A percentile compares a stretch with the other conserved stretches of the same genome.
phyloP scores from a whole-genome alignment of 805 yeast genomes.

The Saturnispora ahearnii region DNA sequence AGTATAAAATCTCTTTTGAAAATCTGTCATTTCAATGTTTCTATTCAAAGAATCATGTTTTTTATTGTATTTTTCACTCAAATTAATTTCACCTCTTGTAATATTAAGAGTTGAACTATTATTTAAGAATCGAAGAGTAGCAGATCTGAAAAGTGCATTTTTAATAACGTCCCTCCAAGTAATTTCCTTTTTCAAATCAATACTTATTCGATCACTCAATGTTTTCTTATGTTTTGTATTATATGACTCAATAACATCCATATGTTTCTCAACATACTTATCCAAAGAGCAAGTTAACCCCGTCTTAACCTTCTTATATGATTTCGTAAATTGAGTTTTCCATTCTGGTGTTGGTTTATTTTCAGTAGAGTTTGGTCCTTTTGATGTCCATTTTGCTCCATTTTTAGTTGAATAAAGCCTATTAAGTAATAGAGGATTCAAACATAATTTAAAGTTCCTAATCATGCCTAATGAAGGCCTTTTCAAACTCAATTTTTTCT shows the following conservation, averaged over 20 bases:
- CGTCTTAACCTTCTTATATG: slow-evolving; percentile 15
- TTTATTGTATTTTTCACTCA: not conserved
- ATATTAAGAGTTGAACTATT: not conserved
- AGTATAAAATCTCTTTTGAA: slow-evolving; percentile 24
- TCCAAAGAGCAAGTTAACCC: slow-evolving; percentile 17
- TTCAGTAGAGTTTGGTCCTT: not conserved
- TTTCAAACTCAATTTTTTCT: too few relatives aligned
- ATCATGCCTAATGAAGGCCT: too few relatives aligned
- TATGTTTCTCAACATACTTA: slow-evolving; percentile 16
- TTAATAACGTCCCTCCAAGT: slow-evolving; percentile 17
- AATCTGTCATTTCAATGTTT: slow-evolving; percentile 19
- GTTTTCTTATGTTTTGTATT: slow-evolving; percentile 15
- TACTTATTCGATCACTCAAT: slow-evolving; percentile 19
- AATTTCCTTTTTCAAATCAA: slow-evolving; percentile 14
- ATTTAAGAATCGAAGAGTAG: slow-evolving; percentile 14
- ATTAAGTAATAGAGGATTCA: too few relatives aligned
- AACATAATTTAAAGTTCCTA: too few relatives aligned
- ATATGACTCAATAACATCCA: slow-evolving; percentile 21
- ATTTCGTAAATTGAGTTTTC: slow-evolving; percentile 14
- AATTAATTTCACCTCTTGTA: not conserved
- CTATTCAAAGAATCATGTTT: not conserved
- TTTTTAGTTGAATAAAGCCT: not conserved
- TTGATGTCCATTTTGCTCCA: not conserved
- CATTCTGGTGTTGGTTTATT: slow-evolving; percentile 1
- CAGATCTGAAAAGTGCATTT: slow-evolving; percentile 11